Evolutionary conservation across 1,284 basidiomycete species (phyloP), one percentile per base, ranked within the genome.

Genomic region (Moesziomyces sp.): DNA sequence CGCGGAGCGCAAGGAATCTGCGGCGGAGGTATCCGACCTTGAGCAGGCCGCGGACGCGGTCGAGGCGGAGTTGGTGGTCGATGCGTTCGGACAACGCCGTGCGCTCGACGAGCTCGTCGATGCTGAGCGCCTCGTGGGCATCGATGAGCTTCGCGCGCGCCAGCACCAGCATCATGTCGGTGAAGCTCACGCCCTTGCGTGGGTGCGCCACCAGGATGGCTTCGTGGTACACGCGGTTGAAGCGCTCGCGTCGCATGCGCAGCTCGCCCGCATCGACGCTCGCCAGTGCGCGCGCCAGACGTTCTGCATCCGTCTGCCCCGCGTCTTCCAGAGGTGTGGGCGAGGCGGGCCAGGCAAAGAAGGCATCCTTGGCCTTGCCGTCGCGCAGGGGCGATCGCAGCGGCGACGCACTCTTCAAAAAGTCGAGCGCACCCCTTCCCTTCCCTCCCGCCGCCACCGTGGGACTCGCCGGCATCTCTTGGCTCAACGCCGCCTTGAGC

Each of bases 121-220:
- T 57, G 44, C 71, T 72, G 30, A 84, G 65, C 19, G 82, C 78
- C 11, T 74, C 65, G 6, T 47, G 89, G 82, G 97, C 93, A 63
- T 94, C 89, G 74, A 98, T 94, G 60, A 98, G 86, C 84, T 93
- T 96, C 85, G 97, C 91, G 82, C 97, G 94, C 0, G 93, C 92
- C 35, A 99, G 86, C 56, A 98, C 86, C 48, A 92, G 83, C 14
- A 98, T 88, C 93, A 97, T 97, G 46, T 91, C 89, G 7, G 90
- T 93, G 86, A 98, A 98, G 19, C 93, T 92, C 66, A 99, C 92
- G 10, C 95, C 79, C n/a, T 80, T 78, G 50, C 59, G 67, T 3
- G 76, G 70, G 69, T 92, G 88, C 66, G 91, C 88, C 69, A 91
- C 89, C 23, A 73, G 51, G 8, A 77, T 1, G 2, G 77, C 75